Conservation (phyloP, 2,329 filamentous ascomycete genomes). For the Fusarium xylarioides region DNA sequence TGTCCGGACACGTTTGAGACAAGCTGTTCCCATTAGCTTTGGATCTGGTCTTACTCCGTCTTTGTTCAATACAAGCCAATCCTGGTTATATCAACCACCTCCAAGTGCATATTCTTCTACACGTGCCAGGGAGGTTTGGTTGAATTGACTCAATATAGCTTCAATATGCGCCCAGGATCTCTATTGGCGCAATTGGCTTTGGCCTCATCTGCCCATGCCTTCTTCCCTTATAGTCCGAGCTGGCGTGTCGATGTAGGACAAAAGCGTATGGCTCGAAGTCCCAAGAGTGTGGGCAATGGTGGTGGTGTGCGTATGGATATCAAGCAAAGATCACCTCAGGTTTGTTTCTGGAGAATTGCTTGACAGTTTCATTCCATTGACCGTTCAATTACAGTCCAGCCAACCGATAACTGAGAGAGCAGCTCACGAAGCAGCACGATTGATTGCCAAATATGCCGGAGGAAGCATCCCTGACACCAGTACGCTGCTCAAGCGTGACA, state of each 20-base stretch:
- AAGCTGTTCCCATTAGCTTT: slow-evolving; percentile 24
- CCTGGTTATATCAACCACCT: slow-evolving; percentile 16
- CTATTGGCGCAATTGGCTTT: slow-evolving; percentile 58
- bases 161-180: slow-evolving; percentile 53
- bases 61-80: slow-evolving; percentile 8
- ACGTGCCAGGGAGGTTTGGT: neutral
- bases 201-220: slow-evolving; percentile 56
- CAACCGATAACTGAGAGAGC: slow-evolving; percentile 49
- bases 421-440: slow-evolving; percentile 49
- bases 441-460: slow-evolving; percentile 52
- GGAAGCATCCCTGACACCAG: slow-evolving; percentile 21
- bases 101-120: neutral
- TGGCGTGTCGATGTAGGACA: slow-evolving; percentile 47
- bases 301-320: slow-evolving; percentile 53
- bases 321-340: slow-evolving; percentile 48
- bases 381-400: slow-evolving; percentile 42
- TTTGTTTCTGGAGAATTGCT: slow-evolving; percentile 36
- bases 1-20: slow-evolving; percentile 31
- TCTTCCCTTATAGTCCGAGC: slow-evolving; percentile 56
- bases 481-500: slow-evolving; percentile 50
- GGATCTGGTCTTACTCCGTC: neutral
- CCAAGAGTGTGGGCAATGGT: slow-evolving; percentile 30
- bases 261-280: slow-evolving; percentile 32
- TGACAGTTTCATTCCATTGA: slow-evolving; percentile 7
- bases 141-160: slow-evolving; percentile 10